Percentiles rank a stretch among this genome's conserved stretches.
Evolutionary conservation across 2,329 filamentous ascomycete species (phyloP).

Genomic region (Hansfordia pulvinata): DNA sequence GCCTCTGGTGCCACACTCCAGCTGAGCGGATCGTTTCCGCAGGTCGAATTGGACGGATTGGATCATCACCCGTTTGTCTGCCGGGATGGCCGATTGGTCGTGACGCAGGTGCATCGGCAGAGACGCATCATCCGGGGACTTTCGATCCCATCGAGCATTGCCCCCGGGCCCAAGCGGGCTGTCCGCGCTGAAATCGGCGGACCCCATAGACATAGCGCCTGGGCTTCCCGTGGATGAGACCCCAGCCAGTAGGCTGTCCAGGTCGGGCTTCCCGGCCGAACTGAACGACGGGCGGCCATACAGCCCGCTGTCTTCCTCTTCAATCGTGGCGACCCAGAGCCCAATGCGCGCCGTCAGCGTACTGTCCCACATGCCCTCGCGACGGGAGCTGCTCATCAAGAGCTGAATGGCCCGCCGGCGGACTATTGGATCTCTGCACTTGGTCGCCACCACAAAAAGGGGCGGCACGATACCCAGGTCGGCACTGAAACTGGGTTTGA

Average conservation of each 20-base stretch:
- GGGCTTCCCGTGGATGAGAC: constrained; percentile 11
- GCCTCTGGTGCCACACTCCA: constrained; percentile 40
- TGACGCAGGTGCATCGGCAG: constrained; percentile 9
- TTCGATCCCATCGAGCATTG: constrained; percentile 30
- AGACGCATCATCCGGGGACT: too few relatives aligned
- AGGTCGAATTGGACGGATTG: constrained; percentile 43
- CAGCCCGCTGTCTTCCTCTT: constrained; percentile 37
- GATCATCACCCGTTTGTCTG: constrained; percentile 41
- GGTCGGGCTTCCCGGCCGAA: constrained; percentile 13
- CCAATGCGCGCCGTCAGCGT: constrained; percentile 41
- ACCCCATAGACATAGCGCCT: constrained; percentile 10
- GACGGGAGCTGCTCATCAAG: constrained; percentile 41
- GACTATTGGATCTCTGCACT: constrained; percentile 43
- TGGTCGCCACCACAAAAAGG: constrained; percentile 52
- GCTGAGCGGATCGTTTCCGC: constrained; percentile 30
- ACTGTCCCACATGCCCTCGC: constrained; percentile 60
- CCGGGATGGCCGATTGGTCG: constrained; percentile 26
- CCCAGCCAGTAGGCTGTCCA: too few relatives aligned
- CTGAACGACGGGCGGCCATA: constrained; percentile 16
- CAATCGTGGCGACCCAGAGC: constrained; percentile 39
- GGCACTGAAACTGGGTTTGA: constrained; percentile 49
- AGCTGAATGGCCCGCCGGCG: constrained; percentile 49
- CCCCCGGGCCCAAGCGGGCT: constrained; percentile 26
- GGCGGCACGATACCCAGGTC: constrained; percentile 52
- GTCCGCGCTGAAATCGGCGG: constrained; percentile 20